Evolutionary conservation across 2,329 filamentous ascomycete species (phyloP), one percentile per base, ranked within the genome.

Genomic region (Alternaria panax): DNA sequence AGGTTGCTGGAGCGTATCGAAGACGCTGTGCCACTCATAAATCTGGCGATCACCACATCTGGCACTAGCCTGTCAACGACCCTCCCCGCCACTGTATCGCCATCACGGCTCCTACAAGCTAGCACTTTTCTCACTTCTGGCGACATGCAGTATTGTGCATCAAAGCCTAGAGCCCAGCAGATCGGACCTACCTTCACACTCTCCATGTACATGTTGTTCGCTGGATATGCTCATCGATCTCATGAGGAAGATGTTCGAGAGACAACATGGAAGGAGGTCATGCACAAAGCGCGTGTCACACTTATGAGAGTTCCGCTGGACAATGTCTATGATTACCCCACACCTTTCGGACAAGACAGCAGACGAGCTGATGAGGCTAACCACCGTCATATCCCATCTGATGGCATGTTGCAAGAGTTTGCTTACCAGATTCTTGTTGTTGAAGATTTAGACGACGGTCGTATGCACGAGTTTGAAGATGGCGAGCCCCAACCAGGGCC

Each of bases 201-300:
- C 7, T 96, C 93, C 0, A 81, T 98, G 67, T 99, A 98, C 78
- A 97, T 98, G 93, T 85, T 98, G 0, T 99, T 98, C 71, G 84
- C 89, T 2, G 91, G 92, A 2, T 93, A 98, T 76, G 82, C 89
- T 4, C 81, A 82, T 42, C 80, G 86, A 38, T 80, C 83, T 3
- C 82, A 85, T 18, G 79, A 87, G 78, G 78, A 87, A 75, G 79
- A 86, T 69, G 68, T 88, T 66, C 74, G 90, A 80, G 78, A 88
- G 80, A 82, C 92, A 0, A 90, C 93, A 0, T 98, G 95, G 95
- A 95, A 98, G 75, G 94, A 99, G 75, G 93, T 96, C 40, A 89
- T 97, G 61, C 93, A 98, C 80, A 99, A 98, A 77, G 92, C 93
- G 18, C 87, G 89, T 38, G 88, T 97, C 12, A 92, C 93, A 58